Conservation (phyloP, 2,329 filamentous ascomycete species). For the Penicillium aurantiogriseum region DNA sequence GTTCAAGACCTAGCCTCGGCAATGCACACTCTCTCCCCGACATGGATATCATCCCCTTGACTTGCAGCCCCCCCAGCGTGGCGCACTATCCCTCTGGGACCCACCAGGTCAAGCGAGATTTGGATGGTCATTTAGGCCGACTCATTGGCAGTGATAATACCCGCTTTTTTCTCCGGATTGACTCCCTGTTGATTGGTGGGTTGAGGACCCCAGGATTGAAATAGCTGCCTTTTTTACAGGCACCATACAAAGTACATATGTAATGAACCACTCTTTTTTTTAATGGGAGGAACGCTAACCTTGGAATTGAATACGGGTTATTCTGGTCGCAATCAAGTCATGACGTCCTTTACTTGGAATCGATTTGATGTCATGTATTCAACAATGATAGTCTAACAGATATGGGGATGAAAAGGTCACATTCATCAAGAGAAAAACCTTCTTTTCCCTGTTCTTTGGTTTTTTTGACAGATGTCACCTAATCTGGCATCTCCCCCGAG, state of each 20-base stretch:
- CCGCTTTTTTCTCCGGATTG: conserved; percentile 28
- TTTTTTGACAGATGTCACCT: conserved; percentile 2
- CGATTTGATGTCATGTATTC: background rate
- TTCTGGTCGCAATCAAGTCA: conserved; percentile 23
- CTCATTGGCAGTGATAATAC: conserved; percentile 17
- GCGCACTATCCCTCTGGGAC: conserved; percentile 18
- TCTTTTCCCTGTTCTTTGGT: background rate
- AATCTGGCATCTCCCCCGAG: conserved; percentile 2
- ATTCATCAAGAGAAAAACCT: background rate
- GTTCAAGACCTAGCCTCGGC: background rate
- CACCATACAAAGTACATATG: background rate
- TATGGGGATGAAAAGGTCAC: background rate
- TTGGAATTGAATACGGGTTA: background rate
- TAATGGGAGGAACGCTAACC: background rate
- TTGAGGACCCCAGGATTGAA: conserved; percentile 23
- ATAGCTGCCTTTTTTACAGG: conserved; percentile 1
- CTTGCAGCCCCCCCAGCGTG: conserved; percentile 24
- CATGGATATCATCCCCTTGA: conserved; percentile 14
- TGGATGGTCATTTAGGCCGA: conserved; percentile 15
- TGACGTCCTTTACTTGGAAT: conserved; percentile 10
- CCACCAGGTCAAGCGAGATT: conserved; percentile 27
- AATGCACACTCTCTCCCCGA: background rate
- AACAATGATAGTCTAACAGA: background rate
- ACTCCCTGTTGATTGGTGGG: conserved; percentile 20
- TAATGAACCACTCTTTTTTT: background rate